Base-by-base conservation (phyloP, 2,329 filamentous ascomycete species). In the Neobulgaria alba region DNA sequence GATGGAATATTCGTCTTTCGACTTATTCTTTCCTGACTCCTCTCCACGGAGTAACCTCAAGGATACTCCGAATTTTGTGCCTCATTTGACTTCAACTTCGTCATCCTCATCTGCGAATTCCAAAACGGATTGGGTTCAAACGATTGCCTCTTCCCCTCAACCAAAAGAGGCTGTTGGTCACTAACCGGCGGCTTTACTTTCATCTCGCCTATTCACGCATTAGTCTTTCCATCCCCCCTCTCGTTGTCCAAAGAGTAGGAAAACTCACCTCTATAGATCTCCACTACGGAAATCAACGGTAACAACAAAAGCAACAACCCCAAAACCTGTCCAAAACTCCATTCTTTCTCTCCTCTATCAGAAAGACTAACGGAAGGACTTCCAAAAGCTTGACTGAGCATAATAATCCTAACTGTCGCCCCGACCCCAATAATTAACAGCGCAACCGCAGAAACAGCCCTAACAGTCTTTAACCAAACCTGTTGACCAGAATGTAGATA, bases 311-410 rank as follows among this genome's bases (percentile, higher is more conserved):
- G 62, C 48, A 81, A 59, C 49, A 80, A 59, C 1, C 74, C 72
- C 19, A 82, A 61, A 41, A 81, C 59, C 58, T 79, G 75, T 0
- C 77, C 78, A 51, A 80, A 83, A 48, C 69, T 74, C 76, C 76
- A 82, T 9, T 63, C 61, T 44, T 64, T 71, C 61, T 82, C 77
- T 16, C 66, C 69, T 1, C 60, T 42, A 41, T 78, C 77, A 4
- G 57, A 56, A 2, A 82, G 62, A 16, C 56, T 49, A 2, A 79
- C 64, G 0, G 68, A 65, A 0, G 75, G 72, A 1, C 26, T 57
- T 1, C 73, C 72, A 55, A 83, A 80, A 2, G 78, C 79, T 53
- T 80, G 75, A 0, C 72, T 74, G 4, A 77, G 62, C 19, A 75
- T 52, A 14, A 77, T 64, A 2, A 81, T 69, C 14, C 78, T 67